These are phyloP conservation scores for Boletus subparvulus DNA, from an alignment of 768 basidiomycete genomes.

Conservation along the genomic window DNA sequence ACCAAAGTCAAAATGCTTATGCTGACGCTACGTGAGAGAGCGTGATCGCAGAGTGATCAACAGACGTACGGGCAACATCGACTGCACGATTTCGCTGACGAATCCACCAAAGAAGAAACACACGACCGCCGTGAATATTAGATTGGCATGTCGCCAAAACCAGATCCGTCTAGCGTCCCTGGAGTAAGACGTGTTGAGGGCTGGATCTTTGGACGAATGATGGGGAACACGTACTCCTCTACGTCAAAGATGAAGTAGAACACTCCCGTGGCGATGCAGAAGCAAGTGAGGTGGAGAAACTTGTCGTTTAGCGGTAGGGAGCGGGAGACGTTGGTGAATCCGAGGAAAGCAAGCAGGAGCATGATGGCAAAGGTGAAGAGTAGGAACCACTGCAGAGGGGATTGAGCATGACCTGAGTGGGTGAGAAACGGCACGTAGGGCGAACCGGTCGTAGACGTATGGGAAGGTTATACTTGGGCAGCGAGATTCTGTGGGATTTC, in stretches of 20 bases:
- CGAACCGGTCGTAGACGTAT: slow-evolving; percentile 70
- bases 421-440: not conserved
- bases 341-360: slow-evolving; percentile 68
- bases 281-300: slow-evolving; percentile 75
- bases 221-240: slow-evolving; percentile 63
- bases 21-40: slow-evolving; percentile 37
- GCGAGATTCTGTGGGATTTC: slow-evolving; percentile 62
- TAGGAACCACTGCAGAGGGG: slow-evolving; percentile 69
- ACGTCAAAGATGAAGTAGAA: slow-evolving; percentile 89
- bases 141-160: slow-evolving; percentile 77
- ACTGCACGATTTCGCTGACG: slow-evolving; percentile 80
- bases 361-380: slow-evolving; percentile 67
- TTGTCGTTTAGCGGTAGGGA: slow-evolving; percentile 76
- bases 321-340: slow-evolving; percentile 69
- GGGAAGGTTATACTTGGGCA: slow-evolving; percentile 70
- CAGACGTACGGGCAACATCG: slow-evolving; percentile 62
- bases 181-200: not conserved
- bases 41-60: not conserved
- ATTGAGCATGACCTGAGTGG: slow-evolving; percentile 5
- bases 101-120: slow-evolving; percentile 83
- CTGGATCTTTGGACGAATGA: not conserved
- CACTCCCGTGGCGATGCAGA: slow-evolving; percentile 69
- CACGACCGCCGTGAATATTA: slow-evolving; percentile 65
- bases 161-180: slow-evolving; percentile 80
- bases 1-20: slow-evolving; percentile 69